Base-by-base conservation (phyloP, 495 filamentous ascomycete species). In the Diplogelasinospora grovesii region DNA sequence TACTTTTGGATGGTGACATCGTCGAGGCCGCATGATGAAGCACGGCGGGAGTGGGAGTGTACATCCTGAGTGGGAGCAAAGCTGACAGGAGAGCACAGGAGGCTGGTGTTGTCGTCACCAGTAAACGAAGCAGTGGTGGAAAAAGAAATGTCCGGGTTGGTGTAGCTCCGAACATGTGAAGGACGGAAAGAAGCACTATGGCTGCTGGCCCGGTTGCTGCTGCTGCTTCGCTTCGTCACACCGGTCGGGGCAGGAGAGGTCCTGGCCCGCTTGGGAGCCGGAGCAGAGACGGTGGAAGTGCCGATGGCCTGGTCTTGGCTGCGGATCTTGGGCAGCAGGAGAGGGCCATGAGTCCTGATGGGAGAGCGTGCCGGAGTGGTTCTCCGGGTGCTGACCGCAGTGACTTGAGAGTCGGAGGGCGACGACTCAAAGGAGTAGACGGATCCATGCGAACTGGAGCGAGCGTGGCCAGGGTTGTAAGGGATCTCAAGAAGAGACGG, bases 281-380 rank as follows among this genome's bases (percentile, higher is more conserved):
- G 55, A 15, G 55, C 48, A 27, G 46, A 36, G 15, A 48, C 38
- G 8, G 36, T 39, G 20, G 50, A 44, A 19, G 62, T 59, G 25
- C 52, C 56, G 43, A 89, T 74, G 37, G 79, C 69, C 65, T 89
- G 82, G 65, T 94, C 89, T 60, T 93, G 86, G 44, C 77, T 76
- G 33, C 89, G 76, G 63, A 94, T 86, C 70, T 85, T 89, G 43
- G 89, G 89, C 20, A 96, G 71, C 37, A 96, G 73, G 20, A 84
- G 67, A 23, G 87, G 86, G 9, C 86, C 89, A 68, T 85, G 78
- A 24, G 88, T 81, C 18, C 82, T 73, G 50, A 89, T 78, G 39
- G 88, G 88, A 19, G 83, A 85, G 41, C 75, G 65, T 30, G 70
- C 69, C 14, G 88, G 87, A 23, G 83, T 89, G 36, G 85, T 90